Base-by-base conservation (phyloP, 352 stramenopile genomes). In the Globisporangium polare region DNA sequence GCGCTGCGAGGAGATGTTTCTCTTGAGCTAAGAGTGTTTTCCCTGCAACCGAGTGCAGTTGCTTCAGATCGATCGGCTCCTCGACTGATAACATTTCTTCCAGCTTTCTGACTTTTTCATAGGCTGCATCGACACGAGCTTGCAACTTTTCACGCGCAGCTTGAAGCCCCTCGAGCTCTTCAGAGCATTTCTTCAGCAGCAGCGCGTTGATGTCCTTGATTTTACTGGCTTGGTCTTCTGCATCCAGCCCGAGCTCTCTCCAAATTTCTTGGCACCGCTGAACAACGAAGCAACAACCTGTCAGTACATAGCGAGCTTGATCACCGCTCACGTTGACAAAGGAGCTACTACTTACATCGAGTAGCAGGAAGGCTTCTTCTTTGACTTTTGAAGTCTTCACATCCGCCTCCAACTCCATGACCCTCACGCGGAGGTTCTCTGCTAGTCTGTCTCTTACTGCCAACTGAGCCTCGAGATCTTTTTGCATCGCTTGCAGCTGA, bases 231-330 rank as follows among this genome's bases (percentile, higher is more conserved):
- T 85, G 75, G 26, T 86, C 74, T 53, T 83, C 70, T 49, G 73
- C 69, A 45, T 77, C 74, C 17, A 88, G 22, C 0, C 80, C 80
- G 5, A 90, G 60, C 29, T 90, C 80, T 45, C 70, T 64, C 78
- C 80, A 89, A 35, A 90, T 83, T 27, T 89, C 64, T 74, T 91
- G 79, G 37, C 81, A 92, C 55, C 68, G 66, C 78, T 91, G 54
- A 41, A 71, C 29, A 37, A 27, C 15, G 37, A n/a, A 56, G 6
- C 37, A 54, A 17, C 50, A 22, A 17, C 8, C 0, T 53, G 41
- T 54, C 37, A 54, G 9, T 5, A 42, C 9, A 31, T 0, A 41
- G 39, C 27, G 7, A 55, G 24, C 12, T 13, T 20, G 31, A 57
- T 29, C 29, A 15, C n/a, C 24, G 47, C 13, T 22, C 15, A 46